Conservation (phyloP, 2,329 filamentous ascomycete species). For the Ambrosiella xylebori region DNA sequence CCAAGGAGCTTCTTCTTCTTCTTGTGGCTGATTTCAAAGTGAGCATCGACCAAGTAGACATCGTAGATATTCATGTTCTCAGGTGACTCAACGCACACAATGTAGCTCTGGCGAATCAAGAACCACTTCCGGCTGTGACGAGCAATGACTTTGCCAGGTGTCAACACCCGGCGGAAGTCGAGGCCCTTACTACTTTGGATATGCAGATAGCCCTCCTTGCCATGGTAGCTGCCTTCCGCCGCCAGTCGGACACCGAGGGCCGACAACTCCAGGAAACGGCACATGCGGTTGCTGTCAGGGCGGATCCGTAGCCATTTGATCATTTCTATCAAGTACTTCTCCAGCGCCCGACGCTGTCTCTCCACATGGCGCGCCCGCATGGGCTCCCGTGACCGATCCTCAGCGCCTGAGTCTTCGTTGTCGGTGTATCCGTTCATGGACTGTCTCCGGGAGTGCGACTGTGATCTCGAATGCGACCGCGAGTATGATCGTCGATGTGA, state of each 20-base stretch:
- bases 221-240: conserved; percentile 90
- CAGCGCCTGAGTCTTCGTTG: conserved; percentile 26
- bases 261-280: conserved; percentile 89
- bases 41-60: conserved; percentile 86
- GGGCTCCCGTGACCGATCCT: conserved; percentile 20
- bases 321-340: conserved; percentile 83
- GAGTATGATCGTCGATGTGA: not conserved
- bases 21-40: conserved; percentile 69
- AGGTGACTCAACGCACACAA: conserved; percentile 94
- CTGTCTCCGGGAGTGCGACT: conserved; percentile 7
- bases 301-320: conserved; percentile 95
- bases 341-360: conserved; percentile 67
- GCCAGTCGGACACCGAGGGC: conserved; percentile 85
- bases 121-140: conserved; percentile 94
- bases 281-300: conserved; percentile 84
- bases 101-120: conserved; percentile 89
- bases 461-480: not conserved
- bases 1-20: conserved; percentile 37
- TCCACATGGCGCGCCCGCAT: conserved; percentile 51
- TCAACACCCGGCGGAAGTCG: conserved; percentile 67
- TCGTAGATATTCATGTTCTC: conserved; percentile 99
- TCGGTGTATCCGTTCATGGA: conserved; percentile 22
- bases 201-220: conserved; percentile 86
- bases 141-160: conserved; percentile 59
- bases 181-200: conserved; percentile 84